Evolutionary conservation across 2,329 filamentous ascomycete genomes (phyloP).

Genomic region (Colletotrichum musicola): DNA sequence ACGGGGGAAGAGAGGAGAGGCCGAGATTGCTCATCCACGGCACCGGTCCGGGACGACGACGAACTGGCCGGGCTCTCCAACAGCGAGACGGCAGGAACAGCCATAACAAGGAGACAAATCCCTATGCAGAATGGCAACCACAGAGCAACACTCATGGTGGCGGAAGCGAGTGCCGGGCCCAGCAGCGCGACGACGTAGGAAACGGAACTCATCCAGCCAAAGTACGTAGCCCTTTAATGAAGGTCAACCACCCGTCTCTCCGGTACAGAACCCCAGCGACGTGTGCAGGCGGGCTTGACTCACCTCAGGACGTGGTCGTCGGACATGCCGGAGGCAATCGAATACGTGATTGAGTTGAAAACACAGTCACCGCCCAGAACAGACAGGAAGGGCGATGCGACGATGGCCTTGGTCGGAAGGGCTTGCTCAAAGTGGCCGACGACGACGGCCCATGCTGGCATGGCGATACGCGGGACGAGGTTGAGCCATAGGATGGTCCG

Average conservation of each 20-base stretch:
- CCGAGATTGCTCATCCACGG: constrained; percentile 49
- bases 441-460: constrained; percentile 55
- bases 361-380: constrained; percentile 64
- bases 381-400: constrained; percentile 57
- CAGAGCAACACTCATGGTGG: constrained; percentile 57
- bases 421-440: constrained; percentile 53
- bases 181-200: constrained; percentile 60
- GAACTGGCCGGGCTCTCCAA: not conserved
- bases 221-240: constrained; percentile 57
- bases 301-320: constrained; percentile 55
- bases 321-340: constrained; percentile 58
- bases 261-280: not conserved
- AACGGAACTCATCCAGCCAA: constrained; percentile 63
- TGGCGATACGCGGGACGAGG: constrained; percentile 54
- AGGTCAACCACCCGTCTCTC: not conserved
- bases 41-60: not conserved
- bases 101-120: constrained; percentile 51
- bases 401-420: constrained; percentile 54
- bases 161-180: constrained; percentile 60
- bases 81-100: constrained; percentile 47
- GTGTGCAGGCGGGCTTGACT: constrained; percentile 36
- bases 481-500: constrained; percentile 57
- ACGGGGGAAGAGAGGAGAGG: constrained; percentile 55
- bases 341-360: constrained; percentile 63
- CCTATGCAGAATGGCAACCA: constrained; percentile 59